phyloP scores from a whole-genome alignment of 495 filamentous ascomycete species.

The Trichoderma gamsii region DNA sequence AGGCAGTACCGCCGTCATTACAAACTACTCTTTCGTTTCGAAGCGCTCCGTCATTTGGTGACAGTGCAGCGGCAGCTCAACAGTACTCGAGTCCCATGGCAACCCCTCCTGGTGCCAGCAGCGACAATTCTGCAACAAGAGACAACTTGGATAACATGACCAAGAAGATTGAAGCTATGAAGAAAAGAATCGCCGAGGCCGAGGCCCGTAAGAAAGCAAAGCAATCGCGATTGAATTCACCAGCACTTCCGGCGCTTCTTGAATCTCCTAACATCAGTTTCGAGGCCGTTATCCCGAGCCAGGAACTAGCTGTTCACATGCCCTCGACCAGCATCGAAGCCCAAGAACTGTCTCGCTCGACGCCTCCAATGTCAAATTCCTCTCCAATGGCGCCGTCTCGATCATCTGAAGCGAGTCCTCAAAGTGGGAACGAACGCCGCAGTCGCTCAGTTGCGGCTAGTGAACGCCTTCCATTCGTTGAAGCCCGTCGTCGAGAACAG shows the following conservation, averaged over 20 bases:
- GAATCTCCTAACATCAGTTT: background rate
- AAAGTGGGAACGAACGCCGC: background rate
- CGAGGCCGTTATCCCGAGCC: background rate
- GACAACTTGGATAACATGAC: constrained; percentile 59
- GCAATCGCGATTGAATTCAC: constrained; percentile 9
- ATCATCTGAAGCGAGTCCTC: constrained; percentile 19
- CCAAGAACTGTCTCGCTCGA: constrained; percentile 16
- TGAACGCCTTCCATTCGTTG: constrained; percentile 51
- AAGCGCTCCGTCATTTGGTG: constrained; percentile 40
- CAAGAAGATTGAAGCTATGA: constrained; percentile 67
- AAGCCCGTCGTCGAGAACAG: constrained; percentile 47
- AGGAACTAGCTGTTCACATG: background rate
- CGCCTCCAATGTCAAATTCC: constrained; percentile 21
- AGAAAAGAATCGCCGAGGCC: constrained; percentile 66
- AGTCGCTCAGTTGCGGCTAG: constrained; percentile 25
- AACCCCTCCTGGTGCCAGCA: constrained; percentile 31
- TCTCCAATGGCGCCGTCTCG: constrained; percentile 19
- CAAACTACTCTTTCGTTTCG: constrained; percentile 27
- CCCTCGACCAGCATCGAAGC: background rate
- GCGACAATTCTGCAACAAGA: constrained; percentile 25
- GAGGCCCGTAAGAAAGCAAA: constrained; percentile 58
- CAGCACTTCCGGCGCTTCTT: background rate
- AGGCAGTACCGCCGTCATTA: background rate
- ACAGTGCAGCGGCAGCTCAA: background rate
- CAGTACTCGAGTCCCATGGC: constrained; percentile 36